phyloP scores from a whole-genome alignment of 192 early-diverging fungal genomes.

The Coemansia sp. region DNA sequence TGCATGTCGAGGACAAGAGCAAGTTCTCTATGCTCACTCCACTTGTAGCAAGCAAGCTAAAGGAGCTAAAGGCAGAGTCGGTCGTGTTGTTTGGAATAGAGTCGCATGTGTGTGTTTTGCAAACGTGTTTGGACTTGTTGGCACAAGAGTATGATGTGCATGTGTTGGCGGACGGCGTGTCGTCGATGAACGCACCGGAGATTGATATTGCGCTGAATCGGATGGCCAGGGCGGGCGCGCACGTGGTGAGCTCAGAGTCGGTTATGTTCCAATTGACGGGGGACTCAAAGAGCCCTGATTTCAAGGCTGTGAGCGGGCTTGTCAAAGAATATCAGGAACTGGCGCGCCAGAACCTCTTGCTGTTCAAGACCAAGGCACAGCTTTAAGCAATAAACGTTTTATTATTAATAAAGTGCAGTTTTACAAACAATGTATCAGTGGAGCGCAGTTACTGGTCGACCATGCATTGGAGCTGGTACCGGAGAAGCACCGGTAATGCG shows the following conservation, averaged over 20 bases:
- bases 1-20: conserved; percentile 66
- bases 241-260: conserved; percentile 74
- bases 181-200: conserved; percentile 81
- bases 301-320: conserved; percentile 74
- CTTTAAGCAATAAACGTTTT: conserved; percentile 9
- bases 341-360: conserved; percentile 65
- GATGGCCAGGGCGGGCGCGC: conserved; percentile 66
- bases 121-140: conserved; percentile 89
- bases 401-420: background rate
- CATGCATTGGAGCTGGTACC: conserved; percentile 48
- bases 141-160: conserved; percentile 76
- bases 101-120: conserved; percentile 93
- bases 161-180: conserved; percentile 91
- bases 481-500: conserved; percentile 33
- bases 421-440: background rate
- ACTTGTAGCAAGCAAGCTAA: conserved; percentile 57
- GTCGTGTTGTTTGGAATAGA: conserved; percentile 91
- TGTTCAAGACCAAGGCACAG: conserved; percentile 38
- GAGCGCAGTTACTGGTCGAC: conserved; percentile 31
- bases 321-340: conserved; percentile 81
- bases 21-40: conserved; percentile 87
- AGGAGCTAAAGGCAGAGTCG: conserved; percentile 58
- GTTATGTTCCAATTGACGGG: conserved; percentile 69
- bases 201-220: conserved; percentile 77
- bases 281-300: conserved; percentile 65